Base-by-base conservation (phyloP, 176 grass and related monocot genomes). In the Dactylis glomerata region DNA sequence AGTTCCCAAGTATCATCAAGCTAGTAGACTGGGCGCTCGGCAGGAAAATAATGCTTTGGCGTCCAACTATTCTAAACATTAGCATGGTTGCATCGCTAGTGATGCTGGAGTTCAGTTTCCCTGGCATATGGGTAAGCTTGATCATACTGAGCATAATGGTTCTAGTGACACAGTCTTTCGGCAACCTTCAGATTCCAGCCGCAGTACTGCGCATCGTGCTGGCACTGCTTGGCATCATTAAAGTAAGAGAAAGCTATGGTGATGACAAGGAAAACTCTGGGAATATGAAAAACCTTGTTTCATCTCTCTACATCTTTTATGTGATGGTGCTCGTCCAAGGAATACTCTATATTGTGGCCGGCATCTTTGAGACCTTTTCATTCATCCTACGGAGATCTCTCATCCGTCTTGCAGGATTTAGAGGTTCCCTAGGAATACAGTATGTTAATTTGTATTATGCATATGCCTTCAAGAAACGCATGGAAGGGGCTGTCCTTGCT, bases 101-200 rank as follows among this genome's bases (percentile, higher is more conserved):
- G 59, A 67, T 81, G 27, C 16, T 10, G 2, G 28, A 41, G 26
- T 14, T 14, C 37, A 46, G 0, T 28, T 67, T 5, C 26, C 5
- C 8, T 3, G 14, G 3, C 15, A 0, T 5, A 10, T 0, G 0
- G 2, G 1, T 10, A 58, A 26, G 12, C 23, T 1, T 26, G 2
- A 7, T 44, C 58, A 0, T 1, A 0, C 0, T 1, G 1, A 1
- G 15, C 9, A 1, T 19, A 37, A 0, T 0, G 7, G 52, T 41
- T 16, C 0, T 70, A 58, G 4, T 69, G 0, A 1, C 34, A 2
- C 3, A 22, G 11, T 62, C 73, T 16, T 59, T 88, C 15, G 80
- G 80, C 15, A 83, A 78, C 40, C 20, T 88, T 1, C 86, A 88
- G 72, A 59, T 87, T 17, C 72, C 80, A 28, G 61, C 62, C 17